Percentiles rank a stretch among this genome's conserved stretches.
phyloP scores from a whole-genome alignment of 2,329 filamentous ascomycete species.

The Epichloe brachyelytri region DNA sequence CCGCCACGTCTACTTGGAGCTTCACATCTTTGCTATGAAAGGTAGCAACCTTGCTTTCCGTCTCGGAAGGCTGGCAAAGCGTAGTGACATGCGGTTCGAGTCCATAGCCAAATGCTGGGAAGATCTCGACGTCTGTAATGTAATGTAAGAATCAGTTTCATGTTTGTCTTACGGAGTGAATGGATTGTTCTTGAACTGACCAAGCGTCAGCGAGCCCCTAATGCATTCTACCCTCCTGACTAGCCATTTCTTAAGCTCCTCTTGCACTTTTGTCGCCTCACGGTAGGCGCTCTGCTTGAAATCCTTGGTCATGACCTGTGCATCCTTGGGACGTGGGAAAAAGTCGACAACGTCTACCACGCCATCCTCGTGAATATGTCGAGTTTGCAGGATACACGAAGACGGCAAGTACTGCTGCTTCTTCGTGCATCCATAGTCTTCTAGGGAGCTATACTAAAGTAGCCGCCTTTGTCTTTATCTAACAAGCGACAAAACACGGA shows the following conservation, averaged over 20 bases:
- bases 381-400: conserved; percentile 62
- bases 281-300: conserved; percentile 38
- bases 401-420: conserved; percentile 70
- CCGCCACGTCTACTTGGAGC: conserved; percentile 54
- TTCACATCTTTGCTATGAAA: conserved; percentile 47
- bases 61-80: conserved; percentile 30
- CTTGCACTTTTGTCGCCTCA: conserved; percentile 39
- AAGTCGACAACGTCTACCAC: conserved; percentile 64
- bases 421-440: conserved; percentile 43
- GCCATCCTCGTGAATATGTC: conserved; percentile 65
- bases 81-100: conserved; percentile 47
- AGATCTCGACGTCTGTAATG: conserved; percentile 49
- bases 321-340: conserved; percentile 56
- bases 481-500: conserved; percentile 62
- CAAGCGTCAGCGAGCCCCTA: conserved; percentile 49
- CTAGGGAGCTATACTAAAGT: conserved; percentile 54
- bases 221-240: conserved; percentile 62
- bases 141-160: neutral
- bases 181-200: conserved; percentile 17
- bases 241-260: conserved; percentile 57
- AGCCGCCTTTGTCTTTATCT: conserved; percentile 62
- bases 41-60: conserved; percentile 45
- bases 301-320: conserved; percentile 34
- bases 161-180: neutral
- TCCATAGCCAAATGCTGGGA: conserved; percentile 62